A percentile compares a stretch with the other conserved stretches of the same genome.
Evolutionary conservation across 768 basidiomycete genomes (phyloP).

Genomic region (Phaeotremella fagi): DNA sequence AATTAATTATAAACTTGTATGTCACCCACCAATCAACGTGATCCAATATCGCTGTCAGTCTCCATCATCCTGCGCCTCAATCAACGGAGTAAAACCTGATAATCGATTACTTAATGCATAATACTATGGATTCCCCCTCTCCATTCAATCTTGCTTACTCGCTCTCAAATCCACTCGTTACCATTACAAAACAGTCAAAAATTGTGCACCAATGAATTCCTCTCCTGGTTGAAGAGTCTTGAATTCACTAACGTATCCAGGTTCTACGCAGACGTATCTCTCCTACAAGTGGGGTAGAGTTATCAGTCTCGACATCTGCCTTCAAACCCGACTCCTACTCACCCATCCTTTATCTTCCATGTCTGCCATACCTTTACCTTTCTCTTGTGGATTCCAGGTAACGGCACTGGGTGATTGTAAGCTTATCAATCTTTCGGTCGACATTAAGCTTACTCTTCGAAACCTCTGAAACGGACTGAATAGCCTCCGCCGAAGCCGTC

Average conservation of each 20-base stretch:
- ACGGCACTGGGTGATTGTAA: conserved; percentile 50
- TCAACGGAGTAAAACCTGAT: too few species aligned
- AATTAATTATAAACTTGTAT: too few species aligned
- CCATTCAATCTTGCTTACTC: too few species aligned
- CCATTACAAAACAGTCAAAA: conserved; percentile 49
- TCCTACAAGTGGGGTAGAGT: conserved; percentile 55
- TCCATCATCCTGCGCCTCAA: too few species aligned
- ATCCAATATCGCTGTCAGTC: too few species aligned
- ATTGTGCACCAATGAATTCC: conserved; percentile 73
- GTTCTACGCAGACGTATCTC: conserved; percentile 83
- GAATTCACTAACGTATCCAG: conserved; percentile 74
- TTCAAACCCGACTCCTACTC: conserved; percentile 24
- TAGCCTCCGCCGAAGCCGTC: conserved; percentile 36
- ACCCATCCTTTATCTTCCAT: conserved; percentile 89
- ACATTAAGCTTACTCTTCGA: conserved; percentile 46
- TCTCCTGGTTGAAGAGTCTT: conserved; percentile 60
- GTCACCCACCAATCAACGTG: too few species aligned
- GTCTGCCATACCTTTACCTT: conserved; percentile 71
- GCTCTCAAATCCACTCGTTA: too few species aligned
- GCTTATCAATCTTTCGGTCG: neutral
- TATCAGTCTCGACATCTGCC: neutral
- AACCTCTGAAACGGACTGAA: conserved; percentile 35
- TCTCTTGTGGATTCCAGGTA: conserved; percentile 87
- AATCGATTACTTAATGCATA: too few species aligned
- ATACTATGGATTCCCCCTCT: too few species aligned